A percentile compares a stretch with the other conserved stretches of the same genome.
These are phyloP conservation scores for Eucalyptus regnans DNA, from an alignment of 345 rosid genomes.

Conservation along the genomic window DNA sequence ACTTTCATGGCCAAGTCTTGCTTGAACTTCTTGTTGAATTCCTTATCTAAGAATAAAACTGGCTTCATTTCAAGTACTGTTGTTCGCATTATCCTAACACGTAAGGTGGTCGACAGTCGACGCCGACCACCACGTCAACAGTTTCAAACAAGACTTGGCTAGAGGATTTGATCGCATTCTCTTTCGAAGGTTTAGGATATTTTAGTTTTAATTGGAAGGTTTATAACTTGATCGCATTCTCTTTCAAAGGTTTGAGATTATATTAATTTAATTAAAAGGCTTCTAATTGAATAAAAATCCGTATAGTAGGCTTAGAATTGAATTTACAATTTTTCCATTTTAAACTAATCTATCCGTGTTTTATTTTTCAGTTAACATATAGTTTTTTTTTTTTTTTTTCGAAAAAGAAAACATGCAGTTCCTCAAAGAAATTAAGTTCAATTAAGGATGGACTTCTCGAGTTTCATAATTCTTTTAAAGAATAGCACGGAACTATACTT, in stretches of 20 bases:
- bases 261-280: neutral
- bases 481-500: neutral
- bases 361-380: neutral
- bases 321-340: accelerated
- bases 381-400: neutral
- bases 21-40: neutral
- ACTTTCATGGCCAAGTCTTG: neutral
- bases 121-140: neutral
- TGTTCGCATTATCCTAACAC: accelerated
- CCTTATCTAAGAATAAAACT: neutral
- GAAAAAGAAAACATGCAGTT: neutral
- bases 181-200: neutral
- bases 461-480: neutral
- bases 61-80: neutral
- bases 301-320: accelerated
- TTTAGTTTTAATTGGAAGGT: too few relatives aligned
- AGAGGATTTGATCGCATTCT: accelerated
- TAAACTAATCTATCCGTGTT: neutral
- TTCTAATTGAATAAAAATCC: accelerated
- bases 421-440: neutral
- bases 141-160: neutral
- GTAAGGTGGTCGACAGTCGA: accelerated
- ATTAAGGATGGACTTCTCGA: neutral
- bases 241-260: neutral
- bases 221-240: neutral